A percentile compares a stretch with the other conserved stretches of the same genome.
Evolutionary conservation across 768 basidiomycete species (phyloP).

Genomic region (Strobilomyces confusus): DNA sequence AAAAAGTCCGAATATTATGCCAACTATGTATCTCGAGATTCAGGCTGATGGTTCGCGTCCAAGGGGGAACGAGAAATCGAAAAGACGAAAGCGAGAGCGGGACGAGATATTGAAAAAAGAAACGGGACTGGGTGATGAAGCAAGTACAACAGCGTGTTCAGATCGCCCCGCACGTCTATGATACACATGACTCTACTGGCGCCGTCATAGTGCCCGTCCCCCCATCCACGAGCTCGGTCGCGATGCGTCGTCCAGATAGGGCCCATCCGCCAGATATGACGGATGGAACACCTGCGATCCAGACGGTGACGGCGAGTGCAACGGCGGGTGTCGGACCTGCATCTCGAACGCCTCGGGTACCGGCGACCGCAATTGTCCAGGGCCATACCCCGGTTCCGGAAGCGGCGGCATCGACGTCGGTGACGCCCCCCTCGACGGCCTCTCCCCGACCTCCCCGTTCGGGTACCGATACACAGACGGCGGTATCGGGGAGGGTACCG

Average conservation of each 20-base stretch:
- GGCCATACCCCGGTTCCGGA: slow-evolving; percentile 2
- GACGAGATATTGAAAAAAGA: not conserved
- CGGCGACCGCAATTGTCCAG: not conserved
- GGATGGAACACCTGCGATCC: slow-evolving; percentile 8
- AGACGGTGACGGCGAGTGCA: not conserved
- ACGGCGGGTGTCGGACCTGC: slow-evolving; percentile 31
- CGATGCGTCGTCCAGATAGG: not conserved
- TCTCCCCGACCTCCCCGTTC: slow-evolving; percentile 43
- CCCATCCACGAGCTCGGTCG: slow-evolving; percentile 18
- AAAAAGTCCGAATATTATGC: not conserved
- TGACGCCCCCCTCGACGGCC: slow-evolving; percentile 11
- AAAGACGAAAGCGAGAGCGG: not conserved
- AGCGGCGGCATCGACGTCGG: slow-evolving; percentile 7
- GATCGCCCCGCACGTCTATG: slow-evolving; percentile 14
- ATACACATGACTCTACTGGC: slow-evolving; percentile 7
- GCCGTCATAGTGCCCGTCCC: slow-evolving; percentile 13
- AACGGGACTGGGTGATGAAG: slow-evolving; percentile 7
- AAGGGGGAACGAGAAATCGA: not conserved
- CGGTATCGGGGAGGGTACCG: slow-evolving; percentile 55
- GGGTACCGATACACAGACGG: slow-evolving; percentile 45
- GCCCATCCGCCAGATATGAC: not conserved
- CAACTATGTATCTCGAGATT: not conserved
- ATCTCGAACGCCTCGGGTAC: slow-evolving; percentile 36
- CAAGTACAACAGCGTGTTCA: slow-evolving; percentile 23
- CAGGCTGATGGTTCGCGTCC: not conserved